Evolutionary conservation across 2,329 filamentous ascomycete species (phyloP), one percentile per base, ranked within the genome.

Genomic region (Aureobasidium sp.): DNA sequence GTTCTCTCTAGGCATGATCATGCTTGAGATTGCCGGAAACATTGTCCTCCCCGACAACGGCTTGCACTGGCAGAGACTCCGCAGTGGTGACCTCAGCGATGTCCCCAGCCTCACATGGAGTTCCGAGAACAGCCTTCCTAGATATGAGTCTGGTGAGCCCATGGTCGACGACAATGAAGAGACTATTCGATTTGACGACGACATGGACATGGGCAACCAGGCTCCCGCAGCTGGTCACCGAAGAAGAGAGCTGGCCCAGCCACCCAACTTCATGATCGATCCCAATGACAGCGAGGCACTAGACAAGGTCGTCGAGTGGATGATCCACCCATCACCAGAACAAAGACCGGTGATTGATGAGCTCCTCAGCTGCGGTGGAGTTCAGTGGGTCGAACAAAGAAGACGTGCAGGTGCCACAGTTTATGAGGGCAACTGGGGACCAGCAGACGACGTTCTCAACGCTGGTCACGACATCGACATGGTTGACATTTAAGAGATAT

Each of bases 341-440:
- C 78, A 86, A 54, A 88, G 94, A 59, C 94, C 93, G 5, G 83
- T 82, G 1, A 83, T 91, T 27, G 81, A 88, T 58, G 83, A 95
- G 65, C 77, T 99, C 11, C 82, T 96, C 50, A 77, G 83, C 49
- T 83, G 86, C 1, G 85, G 86, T 53, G 90, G 91, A 29, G 82
- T 96, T 58, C 83, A 82, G 64, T 99, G 94, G 89, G 88, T 95
- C 36, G 83, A 86, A 60, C 77, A 80, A 55, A 86, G 91, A 65
- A 86, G 91, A 61, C 86, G 88, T 61, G 90, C 91, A 11, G 90
- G 91, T 48, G 94, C 94, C n/a, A 97, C 91, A 0, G 86, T 99
- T 59, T 99, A 89, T 68, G 94, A 99, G 76, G 94, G 94, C 65
- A 94, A 90, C 72, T 99, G 92, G 89, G 94, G 94, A 4, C 93